These are phyloP conservation scores for Isatis lusitanica DNA, from an alignment of 441 rosid genomes.

Conservation along the genomic window DNA sequence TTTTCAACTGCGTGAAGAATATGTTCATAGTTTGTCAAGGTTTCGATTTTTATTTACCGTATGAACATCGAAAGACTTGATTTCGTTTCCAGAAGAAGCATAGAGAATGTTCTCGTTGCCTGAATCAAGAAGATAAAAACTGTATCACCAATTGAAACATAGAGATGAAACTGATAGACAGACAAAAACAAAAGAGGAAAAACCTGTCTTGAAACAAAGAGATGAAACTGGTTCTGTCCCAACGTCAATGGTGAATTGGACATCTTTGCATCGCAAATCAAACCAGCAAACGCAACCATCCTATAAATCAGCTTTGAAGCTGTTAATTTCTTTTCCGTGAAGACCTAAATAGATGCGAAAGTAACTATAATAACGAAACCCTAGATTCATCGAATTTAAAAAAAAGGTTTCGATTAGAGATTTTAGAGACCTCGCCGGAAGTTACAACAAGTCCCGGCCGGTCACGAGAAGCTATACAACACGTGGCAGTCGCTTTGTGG, in stretches of 20 bases:
- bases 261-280: conserved; percentile 90
- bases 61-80: conserved; percentile 77
- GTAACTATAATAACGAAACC: not conserved
- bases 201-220: conserved; percentile 80
- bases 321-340: not conserved
- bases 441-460: conserved; percentile 69
- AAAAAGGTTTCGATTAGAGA: not conserved
- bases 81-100: conserved; percentile 62
- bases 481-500: conserved; percentile 70
- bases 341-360: not conserved
- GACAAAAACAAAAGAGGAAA: not conserved
- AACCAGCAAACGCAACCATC: conserved; percentile 96
- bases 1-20: not conserved
- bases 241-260: conserved; percentile 57
- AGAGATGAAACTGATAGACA: not conserved
- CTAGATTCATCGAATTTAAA: conserved; percentile 10
- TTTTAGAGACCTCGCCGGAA: conserved; percentile 63
- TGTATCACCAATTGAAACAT: not conserved
- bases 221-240: conserved; percentile 73
- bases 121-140: conserved; percentile 18
- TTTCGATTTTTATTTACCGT: conserved; percentile 49
- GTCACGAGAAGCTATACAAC: conserved; percentile 81
- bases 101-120: conserved; percentile 75
- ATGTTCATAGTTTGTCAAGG: not conserved
- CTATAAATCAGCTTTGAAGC: conserved; percentile 35